These are phyloP conservation scores for Coemansia sp. DNA, from an alignment of 192 early-diverging fungal genomes.

Conservation along the genomic window DNA sequence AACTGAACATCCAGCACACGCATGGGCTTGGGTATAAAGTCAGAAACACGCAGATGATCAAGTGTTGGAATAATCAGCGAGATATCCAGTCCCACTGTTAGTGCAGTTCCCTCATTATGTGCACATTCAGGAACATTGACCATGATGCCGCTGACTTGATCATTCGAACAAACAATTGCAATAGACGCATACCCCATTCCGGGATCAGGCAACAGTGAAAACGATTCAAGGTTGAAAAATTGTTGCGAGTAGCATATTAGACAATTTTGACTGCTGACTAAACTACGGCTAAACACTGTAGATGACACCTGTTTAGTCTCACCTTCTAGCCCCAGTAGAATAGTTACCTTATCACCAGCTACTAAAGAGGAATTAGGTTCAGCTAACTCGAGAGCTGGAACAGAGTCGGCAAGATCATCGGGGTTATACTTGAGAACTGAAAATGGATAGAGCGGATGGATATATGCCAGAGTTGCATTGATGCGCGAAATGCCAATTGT, in stretches of 20 bases:
- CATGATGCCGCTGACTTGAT: conserved; percentile 10
- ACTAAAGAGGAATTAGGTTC: neutral
- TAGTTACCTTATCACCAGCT: conserved; percentile 8
- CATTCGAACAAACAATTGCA: conserved; percentile 12
- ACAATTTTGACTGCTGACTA: too few species aligned
- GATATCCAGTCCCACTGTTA: conserved; percentile 19
- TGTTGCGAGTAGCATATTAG: neutral
- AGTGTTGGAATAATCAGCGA: conserved; percentile 17
- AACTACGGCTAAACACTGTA: too few species aligned
- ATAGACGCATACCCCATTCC: neutral
- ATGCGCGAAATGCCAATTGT: conserved; percentile 82
- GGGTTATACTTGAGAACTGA: conserved; percentile 31
- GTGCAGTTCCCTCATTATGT: neutral
- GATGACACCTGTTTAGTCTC: too few species aligned
- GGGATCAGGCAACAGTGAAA: conserved; percentile 7
- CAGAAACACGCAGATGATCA: neutral
- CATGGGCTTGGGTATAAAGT: conserved; percentile 4
- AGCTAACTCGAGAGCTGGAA: neutral
- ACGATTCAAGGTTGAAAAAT: conserved; percentile 21
- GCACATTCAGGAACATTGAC: conserved; percentile 7
- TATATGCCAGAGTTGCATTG: conserved; percentile 67
- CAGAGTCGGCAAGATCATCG: neutral
- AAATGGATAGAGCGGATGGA: conserved; percentile 69
- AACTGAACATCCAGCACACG: conserved; percentile 33
- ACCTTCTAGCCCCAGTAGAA: too few species aligned